Evolutionary conservation across 1,139 yeast species (phyloP).

Genomic region (Geotrichum citri-aurantii): DNA sequence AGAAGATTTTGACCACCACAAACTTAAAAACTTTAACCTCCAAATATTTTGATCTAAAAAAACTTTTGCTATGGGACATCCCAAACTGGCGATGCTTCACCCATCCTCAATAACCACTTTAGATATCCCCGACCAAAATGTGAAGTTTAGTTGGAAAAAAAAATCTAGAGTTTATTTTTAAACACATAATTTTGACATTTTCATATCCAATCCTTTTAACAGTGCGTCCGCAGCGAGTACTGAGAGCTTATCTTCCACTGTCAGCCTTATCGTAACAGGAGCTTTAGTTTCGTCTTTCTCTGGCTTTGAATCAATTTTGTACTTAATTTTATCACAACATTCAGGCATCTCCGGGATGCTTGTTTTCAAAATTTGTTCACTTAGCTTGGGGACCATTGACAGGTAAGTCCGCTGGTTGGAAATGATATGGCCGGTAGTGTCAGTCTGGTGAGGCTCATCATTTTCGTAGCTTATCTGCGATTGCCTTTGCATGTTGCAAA

Average conservation of each 20-base stretch:
- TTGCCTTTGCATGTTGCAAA: neutral
- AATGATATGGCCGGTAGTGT: slow-evolving; percentile 13
- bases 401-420: slow-evolving; percentile 26
- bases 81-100: neutral
- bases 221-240: slow-evolving; percentile 30
- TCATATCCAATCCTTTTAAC: slow-evolving; percentile 28
- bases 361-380: neutral
- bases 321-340: neutral
- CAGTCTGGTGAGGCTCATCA: neutral
- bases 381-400: slow-evolving; percentile 27
- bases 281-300: slow-evolving; percentile 20
- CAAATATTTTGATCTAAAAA: neutral
- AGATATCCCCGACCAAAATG: neutral
- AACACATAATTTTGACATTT: slow-evolving; percentile 22
- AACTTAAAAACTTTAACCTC: neutral
- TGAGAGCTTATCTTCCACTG: slow-evolving; percentile 20
- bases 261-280: slow-evolving; percentile 17
- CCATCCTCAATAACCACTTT: neutral
- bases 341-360: neutral
- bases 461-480: neutral
- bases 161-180: slow-evolving; percentile 1
- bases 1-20: slow-evolving; percentile 6
- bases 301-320: neutral
- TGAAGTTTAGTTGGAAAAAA: neutral
- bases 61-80: neutral